Conservation (phyloP, 495 filamentous ascomycete genomes). For the Aspergillus homomorphus region DNA sequence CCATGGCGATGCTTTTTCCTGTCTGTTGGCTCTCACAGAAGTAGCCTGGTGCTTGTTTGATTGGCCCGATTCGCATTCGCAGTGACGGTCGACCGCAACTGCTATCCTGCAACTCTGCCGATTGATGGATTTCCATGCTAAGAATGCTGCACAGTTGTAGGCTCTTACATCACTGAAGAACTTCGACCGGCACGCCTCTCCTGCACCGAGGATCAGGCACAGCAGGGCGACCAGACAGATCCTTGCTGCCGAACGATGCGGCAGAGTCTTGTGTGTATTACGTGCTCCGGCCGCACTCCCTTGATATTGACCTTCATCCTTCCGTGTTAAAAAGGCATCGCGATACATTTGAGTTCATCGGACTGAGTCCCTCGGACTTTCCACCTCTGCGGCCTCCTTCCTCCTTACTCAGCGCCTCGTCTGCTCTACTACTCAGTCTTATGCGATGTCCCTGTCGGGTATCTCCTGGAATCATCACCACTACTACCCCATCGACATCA, state of each 20-base stretch:
- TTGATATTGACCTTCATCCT: constrained; percentile 9
- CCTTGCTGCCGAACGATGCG: constrained; percentile 20
- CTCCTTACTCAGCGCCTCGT: neutral
- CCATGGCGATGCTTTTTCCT: neutral
- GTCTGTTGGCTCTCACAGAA: neutral
- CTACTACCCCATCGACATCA: too few relatives aligned
- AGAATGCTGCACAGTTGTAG: constrained; percentile 9
- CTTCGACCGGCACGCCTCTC: constrained; percentile 5
- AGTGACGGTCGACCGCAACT: neutral
- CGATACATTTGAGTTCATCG: constrained; percentile 12
- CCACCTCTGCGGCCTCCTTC: neutral
- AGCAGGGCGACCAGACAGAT: constrained; percentile 3
- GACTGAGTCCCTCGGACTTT: too few relatives aligned
- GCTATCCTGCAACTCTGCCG: neutral
- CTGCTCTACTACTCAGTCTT: constrained; percentile 8
- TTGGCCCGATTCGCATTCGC: neutral
- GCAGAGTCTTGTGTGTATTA: constrained; percentile 16
- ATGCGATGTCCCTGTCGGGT: constrained; percentile 48
- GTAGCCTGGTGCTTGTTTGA: neutral
- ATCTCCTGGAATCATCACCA: constrained; percentile 36
- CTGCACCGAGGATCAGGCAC: constrained; percentile 7
- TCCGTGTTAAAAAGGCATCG: constrained; percentile 12
- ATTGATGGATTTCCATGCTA: constrained; percentile 5
- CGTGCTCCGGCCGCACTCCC: neutral
- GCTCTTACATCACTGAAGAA: constrained; percentile 8